phyloP scores from a whole-genome alignment of 345 rosid genomes.

The Mallotus nudiflorus region DNA sequence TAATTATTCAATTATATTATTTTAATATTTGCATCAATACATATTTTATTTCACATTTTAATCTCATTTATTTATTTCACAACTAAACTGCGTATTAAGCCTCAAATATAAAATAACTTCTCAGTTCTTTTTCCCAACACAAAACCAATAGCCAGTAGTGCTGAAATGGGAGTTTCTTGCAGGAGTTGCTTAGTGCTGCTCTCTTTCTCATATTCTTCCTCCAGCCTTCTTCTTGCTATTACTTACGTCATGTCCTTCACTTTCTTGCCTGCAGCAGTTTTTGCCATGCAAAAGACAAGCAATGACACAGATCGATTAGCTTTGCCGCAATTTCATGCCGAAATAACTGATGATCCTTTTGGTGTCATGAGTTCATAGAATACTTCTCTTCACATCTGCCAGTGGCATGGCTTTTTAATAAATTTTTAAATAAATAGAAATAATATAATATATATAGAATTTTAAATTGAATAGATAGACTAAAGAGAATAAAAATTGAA shows the following conservation, averaged over 20 bases:
- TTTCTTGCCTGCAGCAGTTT: background rate
- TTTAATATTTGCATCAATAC: too few relatives aligned
- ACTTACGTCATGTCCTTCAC: background rate
- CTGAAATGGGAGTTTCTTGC: background rate
- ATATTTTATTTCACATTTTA: too few relatives aligned
- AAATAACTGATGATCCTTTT: background rate
- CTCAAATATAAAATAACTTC: too few relatives aligned
- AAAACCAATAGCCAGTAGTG: too few relatives aligned
- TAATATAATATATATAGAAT: too few relatives aligned
- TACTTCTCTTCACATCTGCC: background rate
- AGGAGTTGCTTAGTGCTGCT: background rate
- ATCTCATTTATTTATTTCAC: too few relatives aligned
- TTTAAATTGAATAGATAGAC: too few relatives aligned
- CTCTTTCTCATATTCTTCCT: background rate
- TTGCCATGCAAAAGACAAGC: background rate
- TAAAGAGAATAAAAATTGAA: too few relatives aligned
- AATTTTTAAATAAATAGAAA: too few relatives aligned
- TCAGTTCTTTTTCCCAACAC: too few relatives aligned
- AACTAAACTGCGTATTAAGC: too few relatives aligned
- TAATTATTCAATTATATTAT: too few relatives aligned
- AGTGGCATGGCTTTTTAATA: background rate
- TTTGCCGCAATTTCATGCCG: background rate
- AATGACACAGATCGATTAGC: background rate
- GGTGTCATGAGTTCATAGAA: background rate
- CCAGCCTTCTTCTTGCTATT: background rate